phyloP scores from a whole-genome alignment of 306 rosid genomes.

The Senna tora region DNA sequence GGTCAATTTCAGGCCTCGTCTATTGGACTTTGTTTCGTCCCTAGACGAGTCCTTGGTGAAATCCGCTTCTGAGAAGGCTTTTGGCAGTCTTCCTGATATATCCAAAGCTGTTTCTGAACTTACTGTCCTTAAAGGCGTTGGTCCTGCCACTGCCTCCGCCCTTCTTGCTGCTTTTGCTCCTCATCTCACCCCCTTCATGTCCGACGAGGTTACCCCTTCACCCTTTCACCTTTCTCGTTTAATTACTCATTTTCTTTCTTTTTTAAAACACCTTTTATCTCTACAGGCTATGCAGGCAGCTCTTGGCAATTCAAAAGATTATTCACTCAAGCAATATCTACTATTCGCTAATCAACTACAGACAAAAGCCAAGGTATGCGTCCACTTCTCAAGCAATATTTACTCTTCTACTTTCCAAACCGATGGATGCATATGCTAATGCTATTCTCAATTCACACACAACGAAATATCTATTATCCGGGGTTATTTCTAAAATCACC shows the following conservation, averaged over 20 bases:
- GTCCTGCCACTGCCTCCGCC: conserved; percentile 92
- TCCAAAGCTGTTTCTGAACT: conserved; percentile 72
- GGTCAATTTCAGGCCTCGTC: conserved; percentile 68
- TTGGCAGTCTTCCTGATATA: conserved; percentile 70
- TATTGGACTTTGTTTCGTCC: conserved; percentile 78
- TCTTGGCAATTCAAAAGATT: conserved; percentile 81
- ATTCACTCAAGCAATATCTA: conserved; percentile 82
- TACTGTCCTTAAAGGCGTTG: conserved; percentile 79
- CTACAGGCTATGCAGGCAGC: conserved; percentile 80
- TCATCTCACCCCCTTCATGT: conserved; percentile 80
- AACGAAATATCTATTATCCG: neutral
- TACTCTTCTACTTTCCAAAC: neutral
- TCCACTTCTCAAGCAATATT: neutral
- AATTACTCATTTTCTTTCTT: neutral
- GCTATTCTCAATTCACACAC: neutral
- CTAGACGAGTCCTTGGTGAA: conserved; percentile 65
- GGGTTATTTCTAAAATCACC: neutral
- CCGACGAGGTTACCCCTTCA: conserved; percentile 67
- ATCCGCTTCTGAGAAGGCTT: conserved; percentile 66
- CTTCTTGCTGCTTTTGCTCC: conserved; percentile 79
- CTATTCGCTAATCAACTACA: conserved; percentile 59
- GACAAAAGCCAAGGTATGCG: conserved; percentile 70
- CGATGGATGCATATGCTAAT: neutral
- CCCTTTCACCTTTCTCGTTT: neutral
- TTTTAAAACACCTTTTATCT: conserved; percentile 17